Base-by-base conservation (phyloP, 805 yeast genomes). In the Wickerhamomyces pijperi region DNA sequence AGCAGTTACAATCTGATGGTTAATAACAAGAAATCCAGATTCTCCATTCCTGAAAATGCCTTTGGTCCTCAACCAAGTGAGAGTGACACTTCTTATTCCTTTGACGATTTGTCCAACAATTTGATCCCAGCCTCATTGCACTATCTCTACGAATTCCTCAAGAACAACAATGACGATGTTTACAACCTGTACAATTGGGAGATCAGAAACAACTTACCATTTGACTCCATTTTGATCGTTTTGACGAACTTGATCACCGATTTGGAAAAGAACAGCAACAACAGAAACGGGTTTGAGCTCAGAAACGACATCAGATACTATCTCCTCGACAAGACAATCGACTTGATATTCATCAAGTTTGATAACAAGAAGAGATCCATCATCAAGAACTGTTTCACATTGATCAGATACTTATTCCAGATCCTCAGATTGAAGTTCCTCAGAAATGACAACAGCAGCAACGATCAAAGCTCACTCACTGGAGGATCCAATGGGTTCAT, bases 111-210 rank as follows among this genome's bases (percentile, higher is more conserved):
- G 42, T 63, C 69, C 16, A 70, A 63, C 45, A 75, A 74, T 52
- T 54, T 76, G 43, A 64, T 76, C 29, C 80, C 82, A 2, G 67
- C 77, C 2, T 63, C 76, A 11, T 49, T 76, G 35, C 81, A 76
- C 47, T 74, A 72, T 45, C 55, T 76, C 45, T 70, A 71, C 46
- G 74, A 72, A 42, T 76, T 75, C 48, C 55, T 72, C 42, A 68
- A 70, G 50, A 66, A 72, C 45, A 71, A 70, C 46, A 65, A 68
- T 41, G 56, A 54, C 38, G 59, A 56, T 34, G 65, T 68, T 37
- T 72, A 68, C 50, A 74, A 74, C 5, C 65, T 68, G 40, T 76
- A 62, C 53, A 76, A 75, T 46, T 76, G 82, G 82, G 76, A 74
- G 45, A 64, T 75, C 36, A 68, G 75, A 48, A 61, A 78, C 35